phyloP scores from a whole-genome alignment of 169 alveolate species.

The Neospora caninum region DNA sequence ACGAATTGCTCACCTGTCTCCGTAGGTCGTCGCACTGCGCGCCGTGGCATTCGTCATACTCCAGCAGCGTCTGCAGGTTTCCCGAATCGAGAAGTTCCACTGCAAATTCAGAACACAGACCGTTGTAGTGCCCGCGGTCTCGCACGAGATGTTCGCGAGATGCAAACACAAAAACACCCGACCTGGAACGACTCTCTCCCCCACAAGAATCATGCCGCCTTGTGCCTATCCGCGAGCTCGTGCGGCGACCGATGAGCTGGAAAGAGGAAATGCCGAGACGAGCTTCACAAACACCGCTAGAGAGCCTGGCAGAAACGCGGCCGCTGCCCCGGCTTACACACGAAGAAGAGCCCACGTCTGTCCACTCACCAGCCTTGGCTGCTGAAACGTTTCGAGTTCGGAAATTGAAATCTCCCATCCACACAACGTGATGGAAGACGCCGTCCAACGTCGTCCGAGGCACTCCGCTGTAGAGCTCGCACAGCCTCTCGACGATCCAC shows the following conservation, averaged over 20 bases:
- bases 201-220: too few species aligned
- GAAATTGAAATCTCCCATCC: slow-evolving; percentile 88
- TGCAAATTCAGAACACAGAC: neutral
- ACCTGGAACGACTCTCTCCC: too few species aligned
- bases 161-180: neutral
- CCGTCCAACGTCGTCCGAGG: slow-evolving; percentile 73
- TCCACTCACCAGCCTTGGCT: slow-evolving; percentile 62
- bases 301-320: too few species aligned
- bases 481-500: slow-evolving; percentile 72
- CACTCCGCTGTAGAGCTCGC: slow-evolving; percentile 76
- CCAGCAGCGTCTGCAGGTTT: neutral
- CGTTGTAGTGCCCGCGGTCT: neutral
- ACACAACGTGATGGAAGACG: slow-evolving; percentile 84
- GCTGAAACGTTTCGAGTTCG: slow-evolving; percentile 71
- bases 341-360: neutral
- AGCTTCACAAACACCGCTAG: too few species aligned
- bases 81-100: neutral
- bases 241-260: too few species aligned
- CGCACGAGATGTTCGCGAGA: neutral
- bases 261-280: too few species aligned
- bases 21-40: neutral
- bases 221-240: too few species aligned
- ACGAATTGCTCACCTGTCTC: neutral
- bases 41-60: neutral
- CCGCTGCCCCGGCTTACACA: too few species aligned